Evolutionary conservation across 1,139 yeast species (phyloP).

Genomic region (Pichia norvegensis): DNA sequence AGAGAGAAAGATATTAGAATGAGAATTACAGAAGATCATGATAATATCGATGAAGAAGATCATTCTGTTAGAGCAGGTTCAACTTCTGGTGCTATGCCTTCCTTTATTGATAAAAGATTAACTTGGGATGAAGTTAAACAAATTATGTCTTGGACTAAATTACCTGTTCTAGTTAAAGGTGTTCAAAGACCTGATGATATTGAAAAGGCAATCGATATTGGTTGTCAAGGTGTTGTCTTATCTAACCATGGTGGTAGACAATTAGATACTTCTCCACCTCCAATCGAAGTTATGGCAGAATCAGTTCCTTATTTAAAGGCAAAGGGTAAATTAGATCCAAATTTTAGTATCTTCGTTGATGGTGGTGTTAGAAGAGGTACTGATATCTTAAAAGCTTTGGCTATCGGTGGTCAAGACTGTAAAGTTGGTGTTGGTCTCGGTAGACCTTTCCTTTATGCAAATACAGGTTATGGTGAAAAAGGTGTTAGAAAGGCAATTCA

Average conservation of each 20-base stretch:
- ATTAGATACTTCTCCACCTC: conserved; percentile 54
- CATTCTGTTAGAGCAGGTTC: conserved; percentile 76
- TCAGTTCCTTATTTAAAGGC: conserved; percentile 29
- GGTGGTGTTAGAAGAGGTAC: conserved; percentile 65
- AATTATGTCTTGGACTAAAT: conserved; percentile 34
- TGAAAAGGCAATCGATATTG: conserved; percentile 41
- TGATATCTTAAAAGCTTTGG: conserved; percentile 54
- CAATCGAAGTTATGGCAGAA: conserved; percentile 57
- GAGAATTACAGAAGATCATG: conserved; percentile 46
- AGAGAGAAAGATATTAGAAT: conserved; percentile 53
- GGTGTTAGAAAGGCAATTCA: conserved; percentile 41
- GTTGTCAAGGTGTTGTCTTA: conserved; percentile 49
- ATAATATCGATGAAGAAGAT: conserved; percentile 32
- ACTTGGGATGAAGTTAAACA: conserved; percentile 28
- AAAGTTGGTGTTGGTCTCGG: conserved; percentile 45
- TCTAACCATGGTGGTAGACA: conserved; percentile 71
- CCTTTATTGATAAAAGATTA: conserved; percentile 20
- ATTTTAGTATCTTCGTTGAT: conserved; percentile 44
- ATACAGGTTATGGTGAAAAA: conserved; percentile 42
- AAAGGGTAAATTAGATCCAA: conserved; percentile 28
- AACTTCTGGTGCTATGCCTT: conserved; percentile 17
- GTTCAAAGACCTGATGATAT: conserved; percentile 48
- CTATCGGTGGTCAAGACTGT: conserved; percentile 46
- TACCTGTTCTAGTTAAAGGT: conserved; percentile 46
- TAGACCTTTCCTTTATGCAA: conserved; percentile 42